Percentiles rank a stretch among this genome's conserved stretches.
These are phyloP conservation scores for Limtongia smithiae DNA, from an alignment of 805 yeast species.

Conservation along the genomic window DNA sequence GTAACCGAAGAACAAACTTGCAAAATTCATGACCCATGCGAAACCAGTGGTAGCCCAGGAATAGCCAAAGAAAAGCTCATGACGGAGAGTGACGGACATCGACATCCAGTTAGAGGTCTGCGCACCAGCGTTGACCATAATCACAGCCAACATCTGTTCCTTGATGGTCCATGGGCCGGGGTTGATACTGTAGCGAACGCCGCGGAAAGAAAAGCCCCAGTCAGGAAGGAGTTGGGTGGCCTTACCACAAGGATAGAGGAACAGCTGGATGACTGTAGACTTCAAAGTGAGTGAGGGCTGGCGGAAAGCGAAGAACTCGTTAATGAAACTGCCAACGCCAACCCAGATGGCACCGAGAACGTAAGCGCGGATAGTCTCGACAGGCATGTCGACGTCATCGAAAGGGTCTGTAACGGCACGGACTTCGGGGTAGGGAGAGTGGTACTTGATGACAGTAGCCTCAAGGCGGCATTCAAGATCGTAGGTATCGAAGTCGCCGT, in stretches of 20 bases:
- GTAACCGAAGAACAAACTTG: constrained; percentile 61
- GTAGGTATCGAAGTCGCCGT: not conserved
- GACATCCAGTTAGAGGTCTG: constrained; percentile 16
- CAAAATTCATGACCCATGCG: constrained; percentile 49
- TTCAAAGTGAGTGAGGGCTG: constrained; percentile 54
- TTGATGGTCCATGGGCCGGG: constrained; percentile 59
- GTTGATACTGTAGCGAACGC: constrained; percentile 44
- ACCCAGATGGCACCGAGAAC: constrained; percentile 51
- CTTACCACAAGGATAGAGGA: constrained; percentile 57
- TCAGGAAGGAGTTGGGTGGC: constrained; percentile 20
- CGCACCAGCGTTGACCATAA: constrained; percentile 30
- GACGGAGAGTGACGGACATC: not conserved
- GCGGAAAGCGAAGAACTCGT: constrained; percentile 56
- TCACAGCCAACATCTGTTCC: constrained; percentile 58
- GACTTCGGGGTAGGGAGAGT: constrained; percentile 58
- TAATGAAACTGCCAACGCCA: constrained; percentile 54
- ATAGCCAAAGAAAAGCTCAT: constrained; percentile 12
- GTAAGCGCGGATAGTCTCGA: constrained; percentile 53
- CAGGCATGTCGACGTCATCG: constrained; percentile 48
- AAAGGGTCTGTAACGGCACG: constrained; percentile 53
- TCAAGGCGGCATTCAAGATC: constrained; percentile 40
- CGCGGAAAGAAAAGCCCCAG: constrained; percentile 27
- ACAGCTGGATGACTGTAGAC: constrained; percentile 60
- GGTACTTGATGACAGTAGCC: constrained; percentile 42
- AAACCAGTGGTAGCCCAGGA: constrained; percentile 44